phyloP scores from a whole-genome alignment of 768 basidiomycete genomes.

The Phallus indusiatus region DNA sequence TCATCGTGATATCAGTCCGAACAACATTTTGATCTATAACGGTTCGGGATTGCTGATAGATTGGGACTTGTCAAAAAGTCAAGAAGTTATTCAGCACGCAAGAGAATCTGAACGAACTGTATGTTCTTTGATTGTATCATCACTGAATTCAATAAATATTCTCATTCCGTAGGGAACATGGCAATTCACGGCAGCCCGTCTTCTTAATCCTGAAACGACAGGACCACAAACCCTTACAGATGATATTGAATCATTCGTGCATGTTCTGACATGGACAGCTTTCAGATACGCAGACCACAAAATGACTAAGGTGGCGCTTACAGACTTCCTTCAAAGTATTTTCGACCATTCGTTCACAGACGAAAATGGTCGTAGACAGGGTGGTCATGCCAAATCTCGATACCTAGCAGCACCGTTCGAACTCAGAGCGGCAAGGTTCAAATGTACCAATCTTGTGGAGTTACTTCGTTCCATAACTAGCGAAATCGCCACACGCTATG shows the following conservation, averaged over 20 bases:
- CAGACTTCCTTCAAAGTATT: too few relatives aligned
- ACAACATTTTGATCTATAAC: conserved; percentile 6
- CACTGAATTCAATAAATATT: background rate
- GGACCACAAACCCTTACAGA: background rate
- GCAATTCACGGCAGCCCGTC: background rate
- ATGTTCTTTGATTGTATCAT: background rate
- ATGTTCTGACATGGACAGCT: background rate
- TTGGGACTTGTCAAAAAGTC: background rate
- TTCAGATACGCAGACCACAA: background rate
- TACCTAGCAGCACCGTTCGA: too few relatives aligned
- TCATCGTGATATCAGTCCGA: conserved; percentile 6
- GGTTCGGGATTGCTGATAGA: conserved; percentile 1
- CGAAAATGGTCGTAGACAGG: too few relatives aligned
- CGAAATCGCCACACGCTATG: too few relatives aligned
- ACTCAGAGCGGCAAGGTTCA: too few relatives aligned
- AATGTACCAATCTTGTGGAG: too few relatives aligned
- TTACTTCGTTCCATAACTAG: too few relatives aligned
- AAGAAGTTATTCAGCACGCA: background rate
- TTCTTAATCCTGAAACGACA: background rate
- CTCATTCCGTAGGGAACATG: conserved; percentile 5
- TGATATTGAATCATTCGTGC: too few relatives aligned
- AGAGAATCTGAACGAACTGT: background rate
- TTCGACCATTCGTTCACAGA: too few relatives aligned
- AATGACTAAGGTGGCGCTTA: too few relatives aligned
- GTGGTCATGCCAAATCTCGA: too few relatives aligned